Percentiles rank a stretch among this genome's conserved stretches.
Conservation (phyloP, 169 alveolate genomes). For the Babesia bigemina region DNA sequence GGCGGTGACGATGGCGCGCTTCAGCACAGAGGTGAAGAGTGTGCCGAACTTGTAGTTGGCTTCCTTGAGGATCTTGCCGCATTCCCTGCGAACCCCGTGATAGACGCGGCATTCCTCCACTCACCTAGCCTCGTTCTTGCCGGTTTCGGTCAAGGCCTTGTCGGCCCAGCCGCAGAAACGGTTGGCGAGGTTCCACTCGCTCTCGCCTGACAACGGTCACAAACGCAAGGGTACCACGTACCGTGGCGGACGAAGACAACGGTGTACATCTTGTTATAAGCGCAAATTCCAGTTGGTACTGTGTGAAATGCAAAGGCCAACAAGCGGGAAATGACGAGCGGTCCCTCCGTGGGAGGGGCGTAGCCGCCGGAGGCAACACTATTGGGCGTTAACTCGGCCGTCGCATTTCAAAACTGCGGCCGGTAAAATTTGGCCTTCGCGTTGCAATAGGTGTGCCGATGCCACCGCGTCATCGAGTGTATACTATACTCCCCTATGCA, state of each 20-base stretch:
- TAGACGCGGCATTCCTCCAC: neutral
- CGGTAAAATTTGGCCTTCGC: too few relatives aligned
- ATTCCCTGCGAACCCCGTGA: conserved; percentile 71
- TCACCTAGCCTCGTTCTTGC: conserved; percentile 90
- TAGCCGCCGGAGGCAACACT: too few relatives aligned
- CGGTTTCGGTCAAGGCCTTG: conserved; percentile 90
- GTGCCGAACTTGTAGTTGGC: conserved; percentile 89
- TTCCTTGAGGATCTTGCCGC: conserved; percentile 89
- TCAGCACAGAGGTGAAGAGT: conserved; percentile 94
- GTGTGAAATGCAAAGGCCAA: neutral
- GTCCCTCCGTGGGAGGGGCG: neutral
- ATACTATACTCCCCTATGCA: too few relatives aligned
- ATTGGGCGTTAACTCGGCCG: neutral
- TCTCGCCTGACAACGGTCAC: conserved; percentile 85
- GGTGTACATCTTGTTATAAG: conserved; percentile 27
- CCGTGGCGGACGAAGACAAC: conserved; percentile 64
- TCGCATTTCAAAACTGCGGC: neutral
- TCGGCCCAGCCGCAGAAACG: conserved; percentile 99
- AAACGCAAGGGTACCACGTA: neutral
- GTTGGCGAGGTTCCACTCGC: conserved; percentile 94
- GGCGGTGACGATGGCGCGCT: conserved; percentile 92
- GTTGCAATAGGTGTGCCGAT: too few relatives aligned
- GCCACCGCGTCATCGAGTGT: too few relatives aligned
- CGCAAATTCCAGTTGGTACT: neutral
- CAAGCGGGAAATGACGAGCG: neutral